Evolutionary conservation across 2,329 filamentous ascomycete genomes (phyloP).

Genomic region (Paecilomyces fulvus): DNA sequence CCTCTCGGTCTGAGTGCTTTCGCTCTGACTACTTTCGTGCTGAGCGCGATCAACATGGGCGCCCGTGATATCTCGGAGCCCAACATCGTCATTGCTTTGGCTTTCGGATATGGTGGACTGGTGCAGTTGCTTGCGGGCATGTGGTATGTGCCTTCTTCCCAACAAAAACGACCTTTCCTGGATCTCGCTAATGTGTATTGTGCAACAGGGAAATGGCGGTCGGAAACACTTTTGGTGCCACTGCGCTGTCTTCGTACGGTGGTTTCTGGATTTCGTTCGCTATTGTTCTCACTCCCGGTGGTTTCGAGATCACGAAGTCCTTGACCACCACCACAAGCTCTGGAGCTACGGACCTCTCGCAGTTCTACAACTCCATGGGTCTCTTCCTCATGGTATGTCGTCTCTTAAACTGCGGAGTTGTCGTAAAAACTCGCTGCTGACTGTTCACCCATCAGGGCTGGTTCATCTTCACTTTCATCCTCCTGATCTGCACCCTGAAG

Average conservation of each 20-base stretch:
- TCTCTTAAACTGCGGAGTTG: not conserved
- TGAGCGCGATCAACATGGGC: conserved; percentile 65
- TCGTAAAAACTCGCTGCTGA: not conserved
- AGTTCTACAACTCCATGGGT: conserved; percentile 55
- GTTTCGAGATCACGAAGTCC: conserved; percentile 50
- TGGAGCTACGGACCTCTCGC: conserved; percentile 19
- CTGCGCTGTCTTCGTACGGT: conserved; percentile 70
- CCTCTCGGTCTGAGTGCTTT: conserved; percentile 71
- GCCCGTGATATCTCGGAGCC: conserved; percentile 51
- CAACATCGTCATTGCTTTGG: conserved; percentile 60
- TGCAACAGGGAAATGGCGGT: conserved; percentile 67
- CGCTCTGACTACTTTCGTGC: conserved; percentile 73
- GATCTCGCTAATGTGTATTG: not conserved
- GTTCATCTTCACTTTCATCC: conserved; percentile 76
- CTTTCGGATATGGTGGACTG: conserved; percentile 68
- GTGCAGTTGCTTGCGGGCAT: conserved; percentile 76
- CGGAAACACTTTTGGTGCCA: conserved; percentile 82
- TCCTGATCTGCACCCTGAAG: conserved; percentile 65
- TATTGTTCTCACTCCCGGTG: conserved; percentile 60
- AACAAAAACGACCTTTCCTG: not conserved
- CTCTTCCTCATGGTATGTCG: conserved; percentile 58
- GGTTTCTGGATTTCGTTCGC: conserved; percentile 75
- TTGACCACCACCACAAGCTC: conserved; percentile 24
- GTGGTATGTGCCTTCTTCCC: conserved; percentile 51
- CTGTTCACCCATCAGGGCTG: conserved; percentile 45